phyloP scores from a whole-genome alignment of 1,284 basidiomycete species.

The Melampsora larici-populina region DNA sequence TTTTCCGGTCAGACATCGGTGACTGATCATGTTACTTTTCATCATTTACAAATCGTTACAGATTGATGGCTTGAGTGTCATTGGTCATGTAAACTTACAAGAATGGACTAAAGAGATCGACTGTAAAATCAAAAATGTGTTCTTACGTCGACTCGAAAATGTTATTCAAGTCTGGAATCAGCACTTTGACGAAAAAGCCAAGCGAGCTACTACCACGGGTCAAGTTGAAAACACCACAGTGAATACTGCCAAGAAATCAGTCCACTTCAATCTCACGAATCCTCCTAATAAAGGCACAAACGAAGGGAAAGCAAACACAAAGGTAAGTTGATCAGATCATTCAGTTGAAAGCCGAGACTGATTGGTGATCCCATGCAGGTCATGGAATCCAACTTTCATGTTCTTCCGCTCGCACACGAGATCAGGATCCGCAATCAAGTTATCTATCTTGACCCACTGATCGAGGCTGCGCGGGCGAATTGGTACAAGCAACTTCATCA shows the following conservation, averaged over 20 bases:
- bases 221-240: constrained; percentile 6
- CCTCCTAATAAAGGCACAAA: constrained; percentile 22
- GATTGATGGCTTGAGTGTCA: constrained; percentile 90
- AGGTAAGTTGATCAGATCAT: constrained; percentile 18
- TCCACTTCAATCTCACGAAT: constrained; percentile 16
- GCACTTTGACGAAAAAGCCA: constrained; percentile 63
- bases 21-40: constrained; percentile 8
- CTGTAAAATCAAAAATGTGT: constrained; percentile 74
- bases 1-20: neutral
- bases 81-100: constrained; percentile 96
- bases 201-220: constrained; percentile 20
- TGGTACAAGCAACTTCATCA: constrained; percentile 91
- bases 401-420: constrained; percentile 85
- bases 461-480: constrained; percentile 83
- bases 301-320: constrained; percentile 56
- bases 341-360: neutral
- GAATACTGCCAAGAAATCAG: constrained; percentile 13
- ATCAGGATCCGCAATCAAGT: constrained; percentile 97
- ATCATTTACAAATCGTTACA: constrained; percentile 50
- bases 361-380: constrained; percentile 44
- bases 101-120: constrained; percentile 90
- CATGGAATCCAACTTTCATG: constrained; percentile 66
- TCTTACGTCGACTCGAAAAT: constrained; percentile 71
- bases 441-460: constrained; percentile 95
- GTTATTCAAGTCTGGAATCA: constrained; percentile 83